phyloP scores from a whole-genome alignment of 441 rosid species.

The Theobroma grandiflorum region DNA sequence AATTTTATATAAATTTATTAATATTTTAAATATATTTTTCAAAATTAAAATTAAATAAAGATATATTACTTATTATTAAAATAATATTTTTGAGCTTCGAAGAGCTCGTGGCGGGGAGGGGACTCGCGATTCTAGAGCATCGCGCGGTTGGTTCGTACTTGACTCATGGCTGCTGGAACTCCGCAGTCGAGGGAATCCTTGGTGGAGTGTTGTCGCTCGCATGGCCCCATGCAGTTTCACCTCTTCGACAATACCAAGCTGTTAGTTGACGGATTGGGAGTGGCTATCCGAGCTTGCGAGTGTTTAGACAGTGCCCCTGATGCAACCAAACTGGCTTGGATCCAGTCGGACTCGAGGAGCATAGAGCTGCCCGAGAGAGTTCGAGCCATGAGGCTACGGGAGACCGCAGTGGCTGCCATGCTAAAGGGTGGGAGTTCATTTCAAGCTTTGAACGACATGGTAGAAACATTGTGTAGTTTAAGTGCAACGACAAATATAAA shows the following conservation, averaged over 20 bases:
- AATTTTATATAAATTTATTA: too few relatives aligned
- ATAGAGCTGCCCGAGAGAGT: background rate
- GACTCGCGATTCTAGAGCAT: background rate
- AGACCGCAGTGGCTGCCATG: background rate
- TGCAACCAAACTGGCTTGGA: background rate
- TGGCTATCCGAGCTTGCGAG: background rate
- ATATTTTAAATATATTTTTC: too few relatives aligned
- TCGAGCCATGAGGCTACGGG: slow-evolving; percentile 3
- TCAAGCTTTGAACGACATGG: background rate
- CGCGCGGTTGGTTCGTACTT: background rate
- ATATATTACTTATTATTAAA: too few relatives aligned
- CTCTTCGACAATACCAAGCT: background rate
- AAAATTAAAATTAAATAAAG: too few relatives aligned
- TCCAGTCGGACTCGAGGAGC: background rate
- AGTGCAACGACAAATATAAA: background rate
- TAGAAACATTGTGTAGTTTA: background rate
- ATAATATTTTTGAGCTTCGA: too few relatives aligned
- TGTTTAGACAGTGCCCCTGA: background rate
- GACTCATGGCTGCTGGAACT: slow-evolving; percentile 17
- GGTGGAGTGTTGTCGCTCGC: background rate
- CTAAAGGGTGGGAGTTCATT: background rate
- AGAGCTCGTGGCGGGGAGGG: too few relatives aligned
- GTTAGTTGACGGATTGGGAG: background rate
- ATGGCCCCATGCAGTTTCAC: slow-evolving; percentile 15
- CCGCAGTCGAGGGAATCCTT: slow-evolving; percentile 10